A percentile compares a stretch with the other conserved stretches of the same genome.
phyloP scores from a whole-genome alignment of 345 rosid species.

The Brassica juncea region DNA sequence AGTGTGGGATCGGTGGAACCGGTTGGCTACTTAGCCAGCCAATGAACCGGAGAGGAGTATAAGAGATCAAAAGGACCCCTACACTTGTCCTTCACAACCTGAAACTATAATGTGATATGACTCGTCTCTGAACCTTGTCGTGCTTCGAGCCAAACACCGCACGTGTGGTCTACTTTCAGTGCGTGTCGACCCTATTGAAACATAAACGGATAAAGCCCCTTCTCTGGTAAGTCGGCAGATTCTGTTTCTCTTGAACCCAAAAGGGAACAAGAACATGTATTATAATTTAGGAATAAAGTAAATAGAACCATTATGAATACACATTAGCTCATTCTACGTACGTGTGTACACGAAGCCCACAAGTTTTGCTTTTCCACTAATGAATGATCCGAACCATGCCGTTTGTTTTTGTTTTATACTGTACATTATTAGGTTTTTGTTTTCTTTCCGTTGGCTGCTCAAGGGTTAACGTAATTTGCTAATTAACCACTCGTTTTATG shows the following conservation, averaged over 20 bases:
- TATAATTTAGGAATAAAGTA: background rate
- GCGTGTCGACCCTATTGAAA: conserved; percentile 12
- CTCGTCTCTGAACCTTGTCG: conserved; percentile 15
- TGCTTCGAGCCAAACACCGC: conserved; percentile 35
- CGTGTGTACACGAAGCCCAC: conserved; percentile 39
- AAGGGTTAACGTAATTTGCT: conserved; percentile 33
- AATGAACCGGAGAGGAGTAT: conserved; percentile 7
- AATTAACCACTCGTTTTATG: conserved; percentile 35
- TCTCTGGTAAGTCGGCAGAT: conserved; percentile 30
- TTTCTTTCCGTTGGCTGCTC: conserved; percentile 1
- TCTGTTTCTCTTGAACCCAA: conserved; percentile 12
- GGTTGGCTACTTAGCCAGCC: background rate
- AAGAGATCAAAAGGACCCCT: conserved; percentile 10
- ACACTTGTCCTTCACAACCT: conserved; percentile 21
- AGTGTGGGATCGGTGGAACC: background rate
- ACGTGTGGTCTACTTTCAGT: conserved; percentile 9
- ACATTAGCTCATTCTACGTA: conserved; percentile 14
- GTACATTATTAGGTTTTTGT: background rate
- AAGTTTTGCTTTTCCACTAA: conserved; percentile 26
- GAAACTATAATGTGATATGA: conserved; percentile 23
- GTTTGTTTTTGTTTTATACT: background rate
- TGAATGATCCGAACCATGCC: conserved; percentile 3
- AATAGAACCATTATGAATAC: background rate
- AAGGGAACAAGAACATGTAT: conserved; percentile 6
- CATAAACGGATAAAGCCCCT: conserved; percentile 11